Evolutionary conservation across 306 rosid species (phyloP), one percentile per base, ranked within the genome.

Genomic region (Vigna trinervia): DNA sequence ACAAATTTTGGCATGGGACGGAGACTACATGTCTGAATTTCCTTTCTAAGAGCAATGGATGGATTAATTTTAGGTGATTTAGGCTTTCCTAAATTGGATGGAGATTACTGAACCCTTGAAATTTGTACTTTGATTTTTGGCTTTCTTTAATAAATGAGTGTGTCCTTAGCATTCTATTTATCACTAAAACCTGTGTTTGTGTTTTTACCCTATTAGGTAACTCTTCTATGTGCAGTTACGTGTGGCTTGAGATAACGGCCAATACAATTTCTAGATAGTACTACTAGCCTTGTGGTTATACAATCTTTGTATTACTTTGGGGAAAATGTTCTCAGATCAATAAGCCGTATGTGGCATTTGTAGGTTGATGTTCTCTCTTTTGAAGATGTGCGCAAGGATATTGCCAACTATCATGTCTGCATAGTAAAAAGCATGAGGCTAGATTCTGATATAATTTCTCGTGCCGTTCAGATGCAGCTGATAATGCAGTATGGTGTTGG

Each of bases 401-500:
- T 94, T 59, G 71, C 43, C 48, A 86, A 88, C 39, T 92, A 92
- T 67, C 86, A 89, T 75, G 81, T 89, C 38, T 94, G 96, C 85
- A 61, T 94, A 19, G 85, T 83, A 60, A 89, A 88, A 77, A 77
- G 0, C 75, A 88, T 89, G 97, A 91, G 66, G 88, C 70, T 94
- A 41, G 88, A 94, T 86, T 84, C 89, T 11, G 50, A 81, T 36
- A 26, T 92, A 12, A 88, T 94, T 45, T 88, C 96, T 69, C 80
- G 83, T 74, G 96, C 97, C 19, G 82, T 69, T 75, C 81, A 86
- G 52, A 84, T 92, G 97, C 86, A 88, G 84, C 96, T 94, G 67
- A 70, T 94, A 78, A 77, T 94, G 96, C 97, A 92, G 87, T 94
- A 58, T 77, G 98, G 97, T 63, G 95, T 94, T 66, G 98, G 98